A percentile compares a stretch with the other conserved stretches of the same genome.
phyloP scores from a whole-genome alignment of 1,284 basidiomycete species.

The Ceratobasidium sp. region DNA sequence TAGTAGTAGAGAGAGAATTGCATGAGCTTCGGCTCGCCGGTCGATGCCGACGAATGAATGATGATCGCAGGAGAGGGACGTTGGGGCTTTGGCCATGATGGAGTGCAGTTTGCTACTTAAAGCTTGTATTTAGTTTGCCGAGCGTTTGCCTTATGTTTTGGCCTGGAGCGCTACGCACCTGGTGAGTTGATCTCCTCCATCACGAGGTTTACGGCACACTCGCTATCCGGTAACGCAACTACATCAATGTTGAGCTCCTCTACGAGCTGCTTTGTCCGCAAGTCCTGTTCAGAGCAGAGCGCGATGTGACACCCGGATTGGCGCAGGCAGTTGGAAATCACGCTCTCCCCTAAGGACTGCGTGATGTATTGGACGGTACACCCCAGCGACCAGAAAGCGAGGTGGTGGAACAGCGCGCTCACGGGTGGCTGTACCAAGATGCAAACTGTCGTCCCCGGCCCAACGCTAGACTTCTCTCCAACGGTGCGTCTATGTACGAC shows the following conservation, averaged over 20 bases:
- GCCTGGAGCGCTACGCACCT: not conserved
- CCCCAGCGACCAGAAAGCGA: constrained; percentile 21
- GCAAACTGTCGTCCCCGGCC: constrained; percentile 22
- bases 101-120: too few relatives aligned
- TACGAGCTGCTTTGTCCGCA: not conserved
- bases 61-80: constrained; percentile 7
- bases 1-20: constrained; percentile 30
- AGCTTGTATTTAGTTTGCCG: too few relatives aligned
- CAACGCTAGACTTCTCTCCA: not conserved
- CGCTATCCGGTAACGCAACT: not conserved
- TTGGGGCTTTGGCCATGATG: not conserved
- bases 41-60: constrained; percentile 7
- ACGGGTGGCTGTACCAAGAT: not conserved
- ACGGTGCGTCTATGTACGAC: not conserved
- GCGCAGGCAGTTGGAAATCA: not conserved
- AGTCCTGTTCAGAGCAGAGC: not conserved
- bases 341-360: not conserved
- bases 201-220: not conserved
- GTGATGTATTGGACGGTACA: constrained; percentile 16
- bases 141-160: too few relatives aligned
- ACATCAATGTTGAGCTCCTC: not conserved
- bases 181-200: not conserved
- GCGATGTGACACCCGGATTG: constrained; percentile 21
- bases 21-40: not conserved
- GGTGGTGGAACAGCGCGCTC: constrained; percentile 13